Evolutionary conservation across 148 eudicot genomes (phyloP), one percentile per base, ranked within the genome.

Genomic region (Chenopodium formosanum): DNA sequence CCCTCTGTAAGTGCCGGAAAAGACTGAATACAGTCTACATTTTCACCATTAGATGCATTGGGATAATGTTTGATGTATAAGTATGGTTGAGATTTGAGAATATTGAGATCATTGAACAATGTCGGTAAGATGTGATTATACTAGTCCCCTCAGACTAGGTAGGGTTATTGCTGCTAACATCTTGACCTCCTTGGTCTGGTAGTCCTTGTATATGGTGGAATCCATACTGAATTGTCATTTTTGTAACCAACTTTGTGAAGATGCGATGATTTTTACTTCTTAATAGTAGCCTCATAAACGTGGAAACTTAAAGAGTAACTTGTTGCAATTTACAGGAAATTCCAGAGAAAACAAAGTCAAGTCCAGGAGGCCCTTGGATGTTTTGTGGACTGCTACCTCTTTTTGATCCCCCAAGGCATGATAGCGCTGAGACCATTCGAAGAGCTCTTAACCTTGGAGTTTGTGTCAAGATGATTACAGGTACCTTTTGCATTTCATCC

Each of bases 391-490:
- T 92, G 78, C 82, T 92, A 83, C 90, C 95, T 70, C 88, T 92
- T 81, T 92, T 92, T 83, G 95, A 92, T 89, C 95, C 95, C 64
- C 95, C 95, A 66, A 90, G 95, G 83, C 93, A 90, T 79, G 95
- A 92, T 76, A 92, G 95, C 82, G 93, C 95, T 48, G 95, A 92
- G 83, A 92, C 95, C 74, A 92, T 92, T 64, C 90, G 86, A 79
- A 82, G 91, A 85, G 91, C 95, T 79, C 95, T 92, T 78, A 83
- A 92, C 75, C 93, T 92, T 77, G 95, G 95, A 63, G 95, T 92
- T 78, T 86, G 86, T 86, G 95, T 92, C 25, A 92, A 92, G 87
- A 92, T 92, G 95, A 92, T 92, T 74, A 92, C 95, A 82, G 95
- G 95, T 89, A 79, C 32, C 50, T 20, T 32, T 46, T 58, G 7